Base-by-base conservation (phyloP, 2,329 filamentous ascomycete genomes). In the Passalora sequoiae region DNA sequence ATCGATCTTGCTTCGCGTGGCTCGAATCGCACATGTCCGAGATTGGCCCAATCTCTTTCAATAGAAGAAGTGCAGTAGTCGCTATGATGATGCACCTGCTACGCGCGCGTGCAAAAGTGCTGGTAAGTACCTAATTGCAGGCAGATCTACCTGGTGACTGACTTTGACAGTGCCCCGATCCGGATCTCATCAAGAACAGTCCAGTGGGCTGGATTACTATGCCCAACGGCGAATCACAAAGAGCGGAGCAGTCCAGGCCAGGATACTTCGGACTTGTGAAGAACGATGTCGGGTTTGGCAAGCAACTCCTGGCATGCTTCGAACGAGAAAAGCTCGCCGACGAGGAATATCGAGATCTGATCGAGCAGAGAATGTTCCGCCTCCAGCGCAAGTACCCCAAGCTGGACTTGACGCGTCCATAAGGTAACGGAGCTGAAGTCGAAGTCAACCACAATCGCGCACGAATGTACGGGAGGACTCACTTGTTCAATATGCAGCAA, bases 351-450 rank as follows among this genome's bases (percentile, higher is more conserved):
- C 12, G 35, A n/a, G 42, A 44, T n/a, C 17, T 44, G 35, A 6
- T 44, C 16, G 42, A 44, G 28, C 42, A 44, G 36, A 39, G 37
- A 13, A 38, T 44, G 42, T 44, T 36, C 17, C 6, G 19, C 4
- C n/a, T 36, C 6, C 8, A 22, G 7, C 32, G 32, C 7, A 36
- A 22, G 19, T 22, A 36, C n/a, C 5, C 5, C 17, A 6, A 10
- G n/a, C 32, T 36, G 12, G 17, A 13, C 13, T 9, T 36, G 17
- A 24, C n/a, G 12, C 17, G 20, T 4, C 16, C 15, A 32, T 32
- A 6, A 32, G 13, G 5, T 7, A 17, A 32, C 20, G 6, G 28
- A 30, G 16, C 28, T 6, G 7, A n/a, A n/a, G n/a, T n/a, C 8
- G 28, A 30, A 2, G 2, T 30, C 6, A 9, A 9, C n/a, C 16